Percentiles rank a stretch among this genome's conserved stretches.
Evolutionary conservation across 306 rosid genomes (phyloP).

Genomic region (Hylodesmum podocarpum): DNA sequence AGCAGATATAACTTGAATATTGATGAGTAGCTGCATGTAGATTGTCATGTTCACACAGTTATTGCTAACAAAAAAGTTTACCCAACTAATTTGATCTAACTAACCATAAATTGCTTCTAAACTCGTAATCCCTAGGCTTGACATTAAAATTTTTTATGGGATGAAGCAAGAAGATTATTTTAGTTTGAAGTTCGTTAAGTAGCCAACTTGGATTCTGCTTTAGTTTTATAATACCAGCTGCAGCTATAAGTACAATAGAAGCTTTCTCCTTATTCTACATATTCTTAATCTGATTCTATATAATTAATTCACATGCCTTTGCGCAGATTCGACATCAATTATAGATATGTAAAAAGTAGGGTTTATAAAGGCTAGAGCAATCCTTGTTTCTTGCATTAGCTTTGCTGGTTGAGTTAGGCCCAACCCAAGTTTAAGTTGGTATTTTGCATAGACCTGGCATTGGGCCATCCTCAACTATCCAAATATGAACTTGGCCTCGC

Average conservation of each 20-base stretch:
- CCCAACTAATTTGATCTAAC: neutral
- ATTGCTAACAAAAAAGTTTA: neutral
- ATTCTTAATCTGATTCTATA: neutral
- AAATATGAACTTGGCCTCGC: neutral
- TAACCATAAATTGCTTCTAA: neutral
- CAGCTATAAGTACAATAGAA: neutral
- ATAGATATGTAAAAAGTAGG: neutral
- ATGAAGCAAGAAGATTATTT: neutral
- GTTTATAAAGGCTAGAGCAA: neutral
- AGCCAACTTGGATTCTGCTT: neutral
- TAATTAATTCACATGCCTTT: neutral
- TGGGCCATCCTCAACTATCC: neutral
- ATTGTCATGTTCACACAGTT: neutral
- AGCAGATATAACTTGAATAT: slow-evolving; percentile 1
- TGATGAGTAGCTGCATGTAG: slow-evolving; percentile 5
- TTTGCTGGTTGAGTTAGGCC: neutral
- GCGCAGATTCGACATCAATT: neutral
- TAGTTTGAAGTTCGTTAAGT: neutral
- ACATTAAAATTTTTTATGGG: neutral
- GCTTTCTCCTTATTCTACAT: neutral
- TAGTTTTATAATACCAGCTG: neutral
- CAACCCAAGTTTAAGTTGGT: neutral
- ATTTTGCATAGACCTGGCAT: neutral
- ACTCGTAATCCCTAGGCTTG: neutral
- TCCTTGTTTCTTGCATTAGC: neutral